Conservation (phyloP, 2,329 filamentous ascomycete genomes). For the Alternaria brassicicola region DNA sequence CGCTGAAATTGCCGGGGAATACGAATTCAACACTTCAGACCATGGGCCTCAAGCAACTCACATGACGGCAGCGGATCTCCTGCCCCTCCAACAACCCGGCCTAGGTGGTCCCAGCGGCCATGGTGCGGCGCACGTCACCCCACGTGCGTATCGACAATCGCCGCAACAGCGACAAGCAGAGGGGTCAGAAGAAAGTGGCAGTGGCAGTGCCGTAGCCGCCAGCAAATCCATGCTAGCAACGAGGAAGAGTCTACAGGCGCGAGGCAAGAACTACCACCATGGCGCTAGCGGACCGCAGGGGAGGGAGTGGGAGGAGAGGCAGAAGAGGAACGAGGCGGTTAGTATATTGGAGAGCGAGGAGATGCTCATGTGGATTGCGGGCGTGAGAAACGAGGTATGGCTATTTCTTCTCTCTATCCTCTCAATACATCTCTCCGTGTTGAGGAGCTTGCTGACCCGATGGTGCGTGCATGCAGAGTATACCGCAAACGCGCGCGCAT, state of each 20-base stretch:
- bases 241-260: constrained; percentile 39
- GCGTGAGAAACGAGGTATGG: constrained; percentile 43
- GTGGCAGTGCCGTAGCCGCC: neutral
- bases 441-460: neutral
- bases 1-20: neutral
- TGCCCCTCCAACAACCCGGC: neutral
- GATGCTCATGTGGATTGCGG: constrained; percentile 46
- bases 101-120: neutral
- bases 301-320: constrained; percentile 22
- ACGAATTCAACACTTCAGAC: neutral
- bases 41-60: neutral
- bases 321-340: constrained; percentile 39
- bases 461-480: constrained; percentile 25
- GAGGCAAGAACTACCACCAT: constrained; percentile 14
- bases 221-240: constrained; percentile 21
- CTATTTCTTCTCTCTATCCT: neutral
- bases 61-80: too few relatives aligned
- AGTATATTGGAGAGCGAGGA: constrained; percentile 45
- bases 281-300: neutral
- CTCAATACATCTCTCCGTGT: neutral
- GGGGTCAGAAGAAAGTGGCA: neutral
- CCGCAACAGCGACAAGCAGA: neutral
- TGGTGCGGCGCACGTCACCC: neutral
- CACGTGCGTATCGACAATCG: neutral
- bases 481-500: constrained; percentile 37